Conservation (phyloP, 805 yeast genomes). For the Kodamaea neixiangensis region DNA sequence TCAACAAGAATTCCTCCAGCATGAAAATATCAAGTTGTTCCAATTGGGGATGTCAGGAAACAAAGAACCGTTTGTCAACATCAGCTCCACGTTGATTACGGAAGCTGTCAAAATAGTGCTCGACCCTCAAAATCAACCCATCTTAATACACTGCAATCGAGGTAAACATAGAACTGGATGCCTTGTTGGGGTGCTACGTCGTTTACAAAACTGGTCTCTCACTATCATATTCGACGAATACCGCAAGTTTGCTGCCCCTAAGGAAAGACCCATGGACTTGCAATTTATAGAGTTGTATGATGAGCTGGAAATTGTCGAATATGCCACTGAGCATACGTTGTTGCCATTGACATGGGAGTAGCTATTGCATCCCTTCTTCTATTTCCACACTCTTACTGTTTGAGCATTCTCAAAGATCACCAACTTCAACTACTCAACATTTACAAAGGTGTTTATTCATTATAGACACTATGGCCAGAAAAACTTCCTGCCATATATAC, state of each 20-base stretch:
- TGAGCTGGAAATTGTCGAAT: constrained; percentile 56
- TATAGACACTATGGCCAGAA: constrained; percentile 40
- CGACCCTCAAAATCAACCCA: constrained; percentile 87
- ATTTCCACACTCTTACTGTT: too few relatives aligned
- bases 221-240: constrained; percentile 96
- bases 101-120: constrained; percentile 79
- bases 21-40: constrained; percentile 65
- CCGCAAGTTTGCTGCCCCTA: constrained; percentile 91
- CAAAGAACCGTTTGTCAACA: constrained; percentile 89
- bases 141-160: constrained; percentile 90
- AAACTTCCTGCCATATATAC: constrained; percentile 69
- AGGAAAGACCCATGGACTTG: constrained; percentile 92
- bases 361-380: background rate
- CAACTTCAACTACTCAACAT: background rate
- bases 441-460: constrained; percentile 13
- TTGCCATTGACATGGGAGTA: constrained; percentile 69
- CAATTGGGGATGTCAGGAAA: constrained; percentile 95
- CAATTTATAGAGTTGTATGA: constrained; percentile 92
- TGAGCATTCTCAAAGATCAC: too few relatives aligned
- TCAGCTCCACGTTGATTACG: constrained; percentile 64
- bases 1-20: constrained; percentile 61
- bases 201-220: constrained; percentile 88
- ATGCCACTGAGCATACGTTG: constrained; percentile 55
- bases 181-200: constrained; percentile 86
- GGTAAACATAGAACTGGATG: constrained; percentile 98